A percentile compares a stretch with the other conserved stretches of the same genome.
phyloP scores from a whole-genome alignment of 345 rosid species.

The Iberis pinnata region DNA sequence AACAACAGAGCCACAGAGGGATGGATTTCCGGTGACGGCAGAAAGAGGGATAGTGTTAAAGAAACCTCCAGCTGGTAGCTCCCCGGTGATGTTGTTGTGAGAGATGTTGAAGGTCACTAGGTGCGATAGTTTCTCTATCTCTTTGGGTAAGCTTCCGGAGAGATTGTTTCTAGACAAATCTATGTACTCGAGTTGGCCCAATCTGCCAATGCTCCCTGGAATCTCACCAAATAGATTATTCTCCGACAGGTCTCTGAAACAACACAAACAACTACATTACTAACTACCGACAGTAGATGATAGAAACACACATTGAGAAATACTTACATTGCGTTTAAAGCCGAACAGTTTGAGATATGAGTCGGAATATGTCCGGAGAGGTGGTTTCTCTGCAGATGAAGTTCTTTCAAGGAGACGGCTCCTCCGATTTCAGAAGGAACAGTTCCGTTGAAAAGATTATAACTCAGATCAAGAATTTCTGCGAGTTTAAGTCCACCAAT shows the following conservation, averaged over 20 bases:
- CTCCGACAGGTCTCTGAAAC: conserved; percentile 51
- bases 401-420: conserved; percentile 46
- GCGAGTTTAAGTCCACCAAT: conserved; percentile 46
- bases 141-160: conserved; percentile 68
- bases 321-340: conserved; percentile 62
- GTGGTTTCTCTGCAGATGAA: conserved; percentile 55
- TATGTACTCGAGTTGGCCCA: conserved; percentile 51
- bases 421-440: conserved; percentile 67
- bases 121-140: conserved; percentile 61
- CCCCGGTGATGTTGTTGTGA: conserved; percentile 68
- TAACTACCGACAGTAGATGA: too few relatives aligned
- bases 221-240: conserved; percentile 66
- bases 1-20: conserved; percentile 81
- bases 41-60: conserved; percentile 77
- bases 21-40: conserved; percentile 67
- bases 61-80: conserved; percentile 87
- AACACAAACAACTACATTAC: background rate
- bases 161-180: conserved; percentile 71
- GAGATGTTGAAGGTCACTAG: conserved; percentile 69
- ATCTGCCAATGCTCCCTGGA: conserved; percentile 56
- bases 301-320: too few relatives aligned
- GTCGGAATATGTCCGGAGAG: conserved; percentile 65
- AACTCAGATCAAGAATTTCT: conserved; percentile 58
- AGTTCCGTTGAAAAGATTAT: conserved; percentile 59
- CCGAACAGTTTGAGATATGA: conserved; percentile 49